These are phyloP conservation scores for Colletotrichum sp. DNA, from an alignment of 2,329 filamentous ascomycete species.

Conservation along the genomic window DNA sequence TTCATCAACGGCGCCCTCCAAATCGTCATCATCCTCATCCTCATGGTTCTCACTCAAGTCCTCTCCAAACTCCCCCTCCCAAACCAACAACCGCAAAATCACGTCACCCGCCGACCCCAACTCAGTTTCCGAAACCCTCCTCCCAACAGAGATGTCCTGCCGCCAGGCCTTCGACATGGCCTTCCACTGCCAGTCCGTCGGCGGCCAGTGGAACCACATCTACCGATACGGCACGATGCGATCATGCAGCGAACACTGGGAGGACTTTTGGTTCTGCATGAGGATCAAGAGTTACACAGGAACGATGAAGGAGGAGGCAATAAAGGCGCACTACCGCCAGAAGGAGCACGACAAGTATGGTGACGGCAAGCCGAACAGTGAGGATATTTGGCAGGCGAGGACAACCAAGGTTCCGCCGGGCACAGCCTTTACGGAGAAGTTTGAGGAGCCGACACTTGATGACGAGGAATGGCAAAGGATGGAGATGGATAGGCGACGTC, in stretches of 20 bases:
- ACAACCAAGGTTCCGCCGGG: conserved; percentile 60
- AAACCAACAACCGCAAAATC: conserved; percentile 22
- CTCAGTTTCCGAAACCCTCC: conserved; percentile 69
- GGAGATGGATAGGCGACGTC: conserved; percentile 37
- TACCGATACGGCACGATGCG: conserved; percentile 85
- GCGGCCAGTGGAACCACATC: conserved; percentile 88
- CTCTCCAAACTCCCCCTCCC: conserved; percentile 23
- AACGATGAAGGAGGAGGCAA: conserved; percentile 62
- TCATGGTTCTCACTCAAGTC: conserved; percentile 37
- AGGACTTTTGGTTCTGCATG: conserved; percentile 99
- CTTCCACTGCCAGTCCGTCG: conserved; percentile 91
- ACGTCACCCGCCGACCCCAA: conserved; percentile 35
- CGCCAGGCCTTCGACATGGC: conserved; percentile 89
- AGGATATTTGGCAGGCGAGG: conserved; percentile 88
- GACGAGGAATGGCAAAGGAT: conserved; percentile 50
- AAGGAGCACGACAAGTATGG: conserved; percentile 71
- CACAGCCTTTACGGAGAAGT: conserved; percentile 47
- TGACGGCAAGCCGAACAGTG: conserved; percentile 71
- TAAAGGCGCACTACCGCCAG: conserved; percentile 71
- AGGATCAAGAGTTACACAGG: conserved; percentile 70
- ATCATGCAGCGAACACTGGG: conserved; percentile 84
- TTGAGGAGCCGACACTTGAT: conserved; percentile 40
- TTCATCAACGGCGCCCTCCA: conserved; percentile 20
- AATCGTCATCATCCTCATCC: conserved; percentile 33
- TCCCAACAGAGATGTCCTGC: conserved; percentile 87